A percentile compares a stretch with the other conserved stretches of the same genome.
Evolutionary conservation across 495 filamentous ascomycete species (phyloP).

Genomic region (Daldinia grandis): DNA sequence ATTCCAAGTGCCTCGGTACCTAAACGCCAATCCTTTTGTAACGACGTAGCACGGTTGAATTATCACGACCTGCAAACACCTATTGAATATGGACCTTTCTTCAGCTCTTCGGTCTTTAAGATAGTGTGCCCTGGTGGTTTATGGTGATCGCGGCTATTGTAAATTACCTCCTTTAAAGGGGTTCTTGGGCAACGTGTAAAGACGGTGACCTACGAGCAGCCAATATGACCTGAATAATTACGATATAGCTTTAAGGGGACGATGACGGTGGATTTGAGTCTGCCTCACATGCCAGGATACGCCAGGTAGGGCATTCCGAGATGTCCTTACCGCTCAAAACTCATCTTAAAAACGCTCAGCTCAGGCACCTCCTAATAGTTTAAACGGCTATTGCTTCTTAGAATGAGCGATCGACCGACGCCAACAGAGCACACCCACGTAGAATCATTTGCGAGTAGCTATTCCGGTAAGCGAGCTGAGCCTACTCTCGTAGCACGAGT

Average conservation of each 20-base stretch:
- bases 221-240: neutral
- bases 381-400: neutral
- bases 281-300: neutral
- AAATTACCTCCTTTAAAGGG: neutral
- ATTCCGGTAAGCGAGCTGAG: neutral
- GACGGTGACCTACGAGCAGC: neutral
- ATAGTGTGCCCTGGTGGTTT: neutral
- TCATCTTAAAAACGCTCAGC: neutral
- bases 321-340: slow-evolving; percentile 1
- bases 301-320: neutral
- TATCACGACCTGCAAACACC: neutral
- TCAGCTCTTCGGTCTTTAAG: neutral
- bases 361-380: neutral
- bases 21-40: neutral
- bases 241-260: neutral
- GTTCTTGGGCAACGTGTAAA: neutral
- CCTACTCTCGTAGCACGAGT: neutral
- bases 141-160: neutral
- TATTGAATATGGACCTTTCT: neutral
- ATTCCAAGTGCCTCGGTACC: neutral
- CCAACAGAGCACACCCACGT: slow-evolving; percentile 3
- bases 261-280: neutral
- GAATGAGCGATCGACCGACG: neutral
- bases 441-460: neutral
- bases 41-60: neutral